Conservation (phyloP, 2,329 filamentous ascomycete species). For the Fusarium guadeloupense region DNA sequence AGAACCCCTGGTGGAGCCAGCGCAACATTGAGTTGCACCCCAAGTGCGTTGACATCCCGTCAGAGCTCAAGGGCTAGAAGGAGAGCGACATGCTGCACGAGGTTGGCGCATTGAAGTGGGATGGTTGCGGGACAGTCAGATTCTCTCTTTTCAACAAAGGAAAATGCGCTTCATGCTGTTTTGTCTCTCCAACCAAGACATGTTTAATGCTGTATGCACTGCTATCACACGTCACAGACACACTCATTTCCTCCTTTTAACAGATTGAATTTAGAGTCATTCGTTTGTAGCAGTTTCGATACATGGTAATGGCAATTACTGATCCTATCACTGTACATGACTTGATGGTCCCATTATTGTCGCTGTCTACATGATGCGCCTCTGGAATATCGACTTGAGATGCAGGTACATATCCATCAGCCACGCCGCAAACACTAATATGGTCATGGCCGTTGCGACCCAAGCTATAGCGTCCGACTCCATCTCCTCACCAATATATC, state of each 20-base stretch:
- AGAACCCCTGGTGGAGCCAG: constrained; percentile 10
- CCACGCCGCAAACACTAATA: neutral
- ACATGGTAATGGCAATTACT: neutral
- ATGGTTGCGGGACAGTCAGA: too few species aligned
- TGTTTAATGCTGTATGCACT: neutral
- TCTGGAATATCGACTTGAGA: neutral
- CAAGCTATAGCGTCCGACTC: neutral
- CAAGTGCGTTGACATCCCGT: constrained; percentile 1
- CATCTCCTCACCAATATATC: neutral
- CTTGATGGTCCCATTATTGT: too few species aligned
- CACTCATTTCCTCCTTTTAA: neutral
- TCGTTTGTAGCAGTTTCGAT: neutral
- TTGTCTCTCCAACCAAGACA: neutral
- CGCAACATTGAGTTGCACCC: constrained; percentile 6
- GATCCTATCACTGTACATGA: too few species aligned
- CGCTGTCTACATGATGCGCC: neutral
- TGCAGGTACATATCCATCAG: neutral
- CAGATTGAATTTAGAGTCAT: neutral
- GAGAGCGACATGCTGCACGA: neutral
- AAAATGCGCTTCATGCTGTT: neutral
- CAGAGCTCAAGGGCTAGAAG: neutral
- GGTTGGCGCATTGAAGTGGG: neutral
- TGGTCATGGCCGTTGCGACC: neutral
- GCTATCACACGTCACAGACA: neutral
- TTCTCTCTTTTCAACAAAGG: too few species aligned